These are phyloP conservation scores for Sequoiadendron giganteum DNA, from an alignment of 75 land plant species.

Conservation along the genomic window DNA sequence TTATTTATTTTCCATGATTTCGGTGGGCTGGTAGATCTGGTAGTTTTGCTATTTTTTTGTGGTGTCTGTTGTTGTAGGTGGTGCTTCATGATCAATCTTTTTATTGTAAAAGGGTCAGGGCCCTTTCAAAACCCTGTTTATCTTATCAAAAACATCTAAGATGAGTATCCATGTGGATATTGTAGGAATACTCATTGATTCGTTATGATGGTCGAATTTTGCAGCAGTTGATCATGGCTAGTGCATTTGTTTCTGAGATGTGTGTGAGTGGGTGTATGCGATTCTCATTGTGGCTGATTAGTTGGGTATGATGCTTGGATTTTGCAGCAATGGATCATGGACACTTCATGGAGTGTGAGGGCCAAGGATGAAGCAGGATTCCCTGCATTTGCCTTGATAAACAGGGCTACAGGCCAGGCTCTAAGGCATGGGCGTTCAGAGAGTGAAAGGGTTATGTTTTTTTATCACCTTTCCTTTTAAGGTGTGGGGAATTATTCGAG, in stretches of 20 bases:
- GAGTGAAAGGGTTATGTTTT: not conserved
- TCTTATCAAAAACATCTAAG: too few relatives aligned
- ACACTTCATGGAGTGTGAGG: slow-evolving; percentile 42
- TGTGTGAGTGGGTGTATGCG: not conserved
- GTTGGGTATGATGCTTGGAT: not conserved
- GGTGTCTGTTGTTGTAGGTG: too few relatives aligned
- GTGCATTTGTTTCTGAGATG: not conserved
- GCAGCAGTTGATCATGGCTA: too few relatives aligned
- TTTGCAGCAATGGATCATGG: slow-evolving; percentile 70
- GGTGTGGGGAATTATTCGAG: not conserved
- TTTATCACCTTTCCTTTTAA: not conserved
- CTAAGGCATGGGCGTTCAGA: slow-evolving; percentile 35
- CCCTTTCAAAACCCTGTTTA: too few relatives aligned
- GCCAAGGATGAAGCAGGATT: slow-evolving; percentile 62
- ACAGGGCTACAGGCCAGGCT: slow-evolving; percentile 69
- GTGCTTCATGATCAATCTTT: too few relatives aligned
- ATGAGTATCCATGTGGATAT: too few relatives aligned
- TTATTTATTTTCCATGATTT: too few relatives aligned
- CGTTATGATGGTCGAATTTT: too few relatives aligned
- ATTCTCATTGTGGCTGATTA: not conserved
- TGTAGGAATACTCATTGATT: too few relatives aligned
- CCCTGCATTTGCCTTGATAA: slow-evolving; percentile 68
- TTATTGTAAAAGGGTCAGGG: too few relatives aligned
- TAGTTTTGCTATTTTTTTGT: too few relatives aligned
- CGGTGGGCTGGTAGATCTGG: too few relatives aligned